phyloP scores from a whole-genome alignment of 495 filamentous ascomycete species.

The Letharia columbiana region DNA sequence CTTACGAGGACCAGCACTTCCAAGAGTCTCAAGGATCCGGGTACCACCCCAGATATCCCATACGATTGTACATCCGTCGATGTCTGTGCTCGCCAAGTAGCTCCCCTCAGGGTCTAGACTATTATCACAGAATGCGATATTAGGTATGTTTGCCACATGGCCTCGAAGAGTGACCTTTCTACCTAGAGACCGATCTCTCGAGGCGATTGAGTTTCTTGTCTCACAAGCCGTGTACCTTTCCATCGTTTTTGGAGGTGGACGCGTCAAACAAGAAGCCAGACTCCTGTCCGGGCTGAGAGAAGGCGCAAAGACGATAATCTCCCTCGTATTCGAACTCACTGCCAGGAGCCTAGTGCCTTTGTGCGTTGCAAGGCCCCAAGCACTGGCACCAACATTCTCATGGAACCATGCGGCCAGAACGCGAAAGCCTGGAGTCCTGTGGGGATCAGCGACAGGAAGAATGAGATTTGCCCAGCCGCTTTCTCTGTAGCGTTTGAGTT shows the following conservation, averaged over 20 bases:
- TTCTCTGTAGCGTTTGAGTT: background rate
- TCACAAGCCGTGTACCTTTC: background rate
- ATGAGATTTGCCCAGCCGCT: background rate
- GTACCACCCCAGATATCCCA: slow-evolving; percentile 54
- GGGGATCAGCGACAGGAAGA: background rate
- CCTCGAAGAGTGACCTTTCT: slow-evolving; percentile 37
- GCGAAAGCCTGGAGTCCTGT: slow-evolving; percentile 3
- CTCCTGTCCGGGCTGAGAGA: slow-evolving; percentile 36
- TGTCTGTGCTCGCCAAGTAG: slow-evolving; percentile 68
- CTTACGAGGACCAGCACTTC: background rate
- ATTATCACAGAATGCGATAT: slow-evolving; percentile 61
- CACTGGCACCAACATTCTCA: slow-evolving; percentile 64
- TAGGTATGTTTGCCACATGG: slow-evolving; percentile 64
- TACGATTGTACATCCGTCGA: slow-evolving; percentile 53
- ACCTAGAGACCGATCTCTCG: slow-evolving; percentile 27
- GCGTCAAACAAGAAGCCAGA: slow-evolving; percentile 13
- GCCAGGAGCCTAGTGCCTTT: slow-evolving; percentile 69
- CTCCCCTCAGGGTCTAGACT: slow-evolving; percentile 53
- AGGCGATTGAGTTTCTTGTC: background rate
- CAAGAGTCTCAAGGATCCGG: background rate
- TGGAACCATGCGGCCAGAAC: slow-evolving; percentile 54
- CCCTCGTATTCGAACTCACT: slow-evolving; percentile 62
- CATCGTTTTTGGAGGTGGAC: slow-evolving; percentile 22
- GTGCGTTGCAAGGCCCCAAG: slow-evolving; percentile 88
- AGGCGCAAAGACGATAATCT: slow-evolving; percentile 66